A percentile compares a stretch with the other conserved stretches of the same genome.
Conservation (phyloP, 257 asterid species). For the Solanum chmielewskii region DNA sequence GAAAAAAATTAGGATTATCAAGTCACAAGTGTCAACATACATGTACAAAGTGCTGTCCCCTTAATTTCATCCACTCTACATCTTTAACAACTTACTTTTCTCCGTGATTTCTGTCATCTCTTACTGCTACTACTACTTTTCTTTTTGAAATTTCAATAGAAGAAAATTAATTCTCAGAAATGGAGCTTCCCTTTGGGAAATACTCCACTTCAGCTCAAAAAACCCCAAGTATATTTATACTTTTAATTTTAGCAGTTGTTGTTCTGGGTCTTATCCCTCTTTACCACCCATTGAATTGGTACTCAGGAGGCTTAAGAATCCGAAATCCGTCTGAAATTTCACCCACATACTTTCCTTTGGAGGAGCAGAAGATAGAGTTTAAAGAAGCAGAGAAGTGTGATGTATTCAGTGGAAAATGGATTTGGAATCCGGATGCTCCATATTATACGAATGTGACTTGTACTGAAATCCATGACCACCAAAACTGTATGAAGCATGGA, state of each 20-base stretch:
- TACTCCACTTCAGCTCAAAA: background rate
- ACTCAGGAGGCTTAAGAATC: background rate
- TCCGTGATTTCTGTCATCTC: background rate
- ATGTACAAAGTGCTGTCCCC: background rate
- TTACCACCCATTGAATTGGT: slow-evolving; percentile 9
- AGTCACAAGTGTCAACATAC: background rate
- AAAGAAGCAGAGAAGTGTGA: slow-evolving; percentile 14
- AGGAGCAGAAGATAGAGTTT: background rate
- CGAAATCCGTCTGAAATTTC: background rate
- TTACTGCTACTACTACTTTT: background rate
- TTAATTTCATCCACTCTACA: background rate
- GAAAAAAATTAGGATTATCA: background rate
- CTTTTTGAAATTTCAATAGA: background rate
- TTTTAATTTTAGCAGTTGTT: slow-evolving; percentile 10
- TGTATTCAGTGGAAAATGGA: slow-evolving; percentile 46
- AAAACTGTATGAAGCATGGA: slow-evolving; percentile 23
- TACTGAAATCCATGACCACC: slow-evolving; percentile 18
- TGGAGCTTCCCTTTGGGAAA: slow-evolving; percentile 21
- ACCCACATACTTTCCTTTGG: background rate
- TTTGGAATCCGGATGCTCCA: slow-evolving; percentile 44
- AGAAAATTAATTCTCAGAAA: background rate
- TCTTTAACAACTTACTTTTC: background rate
- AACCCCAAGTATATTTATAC: slow-evolving; percentile 1
- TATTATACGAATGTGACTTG: slow-evolving; percentile 34
- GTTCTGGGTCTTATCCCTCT: slow-evolving; percentile 26